Base-by-base conservation (phyloP, 768 basidiomycete genomes). In the Tricholoma sp. region DNA sequence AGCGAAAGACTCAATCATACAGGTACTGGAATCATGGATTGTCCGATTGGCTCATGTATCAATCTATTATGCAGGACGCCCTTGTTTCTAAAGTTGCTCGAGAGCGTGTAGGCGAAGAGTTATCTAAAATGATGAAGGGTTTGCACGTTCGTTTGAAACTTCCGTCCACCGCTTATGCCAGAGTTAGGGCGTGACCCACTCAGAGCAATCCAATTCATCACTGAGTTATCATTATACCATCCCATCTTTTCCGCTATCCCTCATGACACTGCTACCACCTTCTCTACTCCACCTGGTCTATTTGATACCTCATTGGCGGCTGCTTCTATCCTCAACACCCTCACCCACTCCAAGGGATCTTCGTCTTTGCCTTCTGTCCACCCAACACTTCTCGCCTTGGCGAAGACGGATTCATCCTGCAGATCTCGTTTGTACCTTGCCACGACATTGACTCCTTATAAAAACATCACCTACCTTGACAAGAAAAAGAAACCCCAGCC, bases 111-210 rank as follows among this genome's bases (percentile, higher is more conserved):
- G 95, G 95, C 0, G 89, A 89, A 59, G 97, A 99, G 70, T 65
- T 98, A 12, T 82, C 89, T 59, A 99, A 98, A 69, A 98, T 98
- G 91, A 79, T 98, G 67, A 85, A 85, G 76, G 88, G 96, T 88
- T 52, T n/a, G 31, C n/a, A 58, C 53, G 20, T 52, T 20, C 41
- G 36, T 17, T 0, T 39, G 10, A 54, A 47, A 28, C 52, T 41
- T 49, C 24, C 9, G n/a, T 18, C 50, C 42, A 52, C 53, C 29
- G 12, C 56, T 47, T 7, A 34, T 15, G 34, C 54, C 45, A 55
- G 20, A 51, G 10, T 18, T 57, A 95, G 94, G 86, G 18, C 80
- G 76, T 9, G 80, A 92, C 66, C 94, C 97, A 0, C 68, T 90
- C 4, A 79, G 76, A 31, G 79, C 94, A 9, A 80, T 95, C 39